Evolutionary conservation across 345 rosid genomes (phyloP).

Genomic region (Mercurialis annua): DNA sequence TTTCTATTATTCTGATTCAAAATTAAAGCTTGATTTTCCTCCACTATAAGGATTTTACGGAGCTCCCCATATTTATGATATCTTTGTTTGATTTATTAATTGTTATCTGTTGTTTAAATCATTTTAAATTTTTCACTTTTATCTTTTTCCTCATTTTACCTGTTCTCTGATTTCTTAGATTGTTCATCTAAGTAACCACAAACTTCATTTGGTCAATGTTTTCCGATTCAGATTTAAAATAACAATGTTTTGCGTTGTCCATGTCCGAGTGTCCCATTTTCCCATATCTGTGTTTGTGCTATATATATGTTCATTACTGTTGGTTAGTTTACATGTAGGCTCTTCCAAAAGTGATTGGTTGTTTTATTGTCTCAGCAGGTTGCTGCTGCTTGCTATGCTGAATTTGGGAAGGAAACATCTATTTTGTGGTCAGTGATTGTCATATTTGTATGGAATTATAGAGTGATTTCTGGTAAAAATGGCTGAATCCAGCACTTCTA

Average conservation of each 20-base stretch:
- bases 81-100: not conserved
- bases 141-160: too few relatives aligned
- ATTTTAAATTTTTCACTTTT: too few relatives aligned
- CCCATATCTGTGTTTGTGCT: not conserved
- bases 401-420: constrained; percentile 27
- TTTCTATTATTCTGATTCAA: not conserved
- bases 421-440: constrained; percentile 19
- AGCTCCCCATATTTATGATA: not conserved
- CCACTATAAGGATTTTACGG: not conserved
- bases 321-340: not conserved
- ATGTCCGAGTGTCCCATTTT: not conserved
- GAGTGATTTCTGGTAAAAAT: constrained; percentile 18
- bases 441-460: constrained; percentile 20
- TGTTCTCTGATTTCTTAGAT: too few relatives aligned
- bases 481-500: constrained; percentile 17
- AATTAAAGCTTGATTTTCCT: not conserved
- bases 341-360: constrained; percentile 3
- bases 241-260: too few relatives aligned
- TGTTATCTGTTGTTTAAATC: too few relatives aligned
- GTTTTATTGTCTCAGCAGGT: constrained; percentile 8
- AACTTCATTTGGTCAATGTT: too few relatives aligned
- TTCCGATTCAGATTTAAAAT: too few relatives aligned
- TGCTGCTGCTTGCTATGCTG: constrained; percentile 10
- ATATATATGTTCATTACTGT: not conserved
- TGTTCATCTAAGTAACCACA: too few relatives aligned